A percentile compares a stretch with the other conserved stretches of the same genome.
Conservation (phyloP, 345 rosid species). For the Eucalyptus viminalis region DNA sequence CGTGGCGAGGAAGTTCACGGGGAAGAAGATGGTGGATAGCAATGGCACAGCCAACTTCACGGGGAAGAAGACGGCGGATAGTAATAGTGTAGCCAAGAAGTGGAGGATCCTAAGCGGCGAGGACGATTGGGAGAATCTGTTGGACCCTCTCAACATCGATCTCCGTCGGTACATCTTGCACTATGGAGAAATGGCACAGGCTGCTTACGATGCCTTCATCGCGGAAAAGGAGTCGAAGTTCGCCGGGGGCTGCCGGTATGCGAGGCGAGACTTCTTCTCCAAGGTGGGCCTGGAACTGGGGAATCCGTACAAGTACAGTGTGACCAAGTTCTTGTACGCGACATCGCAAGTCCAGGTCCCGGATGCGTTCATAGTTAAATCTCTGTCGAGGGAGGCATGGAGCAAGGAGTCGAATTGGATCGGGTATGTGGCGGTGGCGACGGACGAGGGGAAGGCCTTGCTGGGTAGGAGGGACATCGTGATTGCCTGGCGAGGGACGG, state of each 20-base stretch:
- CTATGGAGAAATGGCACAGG: constrained; percentile 85
- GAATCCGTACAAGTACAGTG: constrained; percentile 46
- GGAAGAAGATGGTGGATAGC: neutral
- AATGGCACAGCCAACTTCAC: constrained; percentile 14
- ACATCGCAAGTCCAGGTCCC: constrained; percentile 51
- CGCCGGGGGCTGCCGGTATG: constrained; percentile 54
- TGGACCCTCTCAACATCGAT: constrained; percentile 64
- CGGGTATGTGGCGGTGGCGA: constrained; percentile 75
- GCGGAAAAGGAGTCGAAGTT: constrained; percentile 38
- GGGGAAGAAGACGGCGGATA: neutral
- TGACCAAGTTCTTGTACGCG: constrained; percentile 65
- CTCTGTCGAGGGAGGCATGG: constrained; percentile 76
- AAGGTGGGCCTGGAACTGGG: constrained; percentile 42
- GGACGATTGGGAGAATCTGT: constrained; percentile 37
- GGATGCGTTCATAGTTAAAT: constrained; percentile 45
- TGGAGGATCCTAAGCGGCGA: constrained; percentile 68
- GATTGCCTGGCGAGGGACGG: constrained; percentile 80
- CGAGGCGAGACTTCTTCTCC: constrained; percentile 41
- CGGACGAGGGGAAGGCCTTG: constrained; percentile 45
- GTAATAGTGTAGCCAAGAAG: constrained; percentile 14
- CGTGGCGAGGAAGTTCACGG: constrained; percentile 2
- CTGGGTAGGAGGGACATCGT: constrained; percentile 85
- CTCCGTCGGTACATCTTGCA: constrained; percentile 61
- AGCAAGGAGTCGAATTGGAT: constrained; percentile 81
- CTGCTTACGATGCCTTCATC: constrained; percentile 62